Percentiles rank a stretch among this genome's conserved stretches.
Conservation (phyloP, 108 stramenopile species). For the Cyclotella sp. region DNA sequence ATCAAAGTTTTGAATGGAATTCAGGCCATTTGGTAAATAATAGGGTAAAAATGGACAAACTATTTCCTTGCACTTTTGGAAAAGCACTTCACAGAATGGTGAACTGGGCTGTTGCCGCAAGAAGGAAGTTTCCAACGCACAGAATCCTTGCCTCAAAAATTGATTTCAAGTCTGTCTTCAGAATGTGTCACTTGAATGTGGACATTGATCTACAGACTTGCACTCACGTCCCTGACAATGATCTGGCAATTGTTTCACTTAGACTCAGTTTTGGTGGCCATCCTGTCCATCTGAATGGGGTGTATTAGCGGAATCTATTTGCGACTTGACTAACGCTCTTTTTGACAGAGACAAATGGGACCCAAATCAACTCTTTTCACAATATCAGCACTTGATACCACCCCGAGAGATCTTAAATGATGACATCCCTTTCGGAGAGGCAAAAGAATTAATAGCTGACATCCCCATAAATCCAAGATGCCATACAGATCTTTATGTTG, state of each 20-base stretch:
- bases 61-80: constrained; percentile 4
- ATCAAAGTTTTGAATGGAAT: too few relatives aligned
- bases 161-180: constrained; percentile 12
- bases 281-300: constrained; percentile 15
- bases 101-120: constrained; percentile 1
- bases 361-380: not conserved
- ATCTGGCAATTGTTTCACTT: constrained; percentile 7
- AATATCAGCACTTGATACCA: not conserved
- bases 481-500: not conserved
- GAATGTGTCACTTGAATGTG: not conserved
- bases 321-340: constrained; percentile 10
- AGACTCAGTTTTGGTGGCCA: constrained; percentile 16
- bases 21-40: constrained; percentile 1
- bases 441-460: not conserved
- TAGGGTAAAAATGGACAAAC: not conserved
- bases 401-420: not conserved
- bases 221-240: constrained; percentile 3
- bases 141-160: constrained; percentile 10
- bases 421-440: not conserved
- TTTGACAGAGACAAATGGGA: not conserved
- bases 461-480: not conserved
- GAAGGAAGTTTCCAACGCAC: not conserved
- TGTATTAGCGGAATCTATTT: constrained; percentile 14
- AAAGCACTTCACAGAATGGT: not conserved
- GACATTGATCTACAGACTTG: constrained; percentile 7